A percentile compares a stretch with the other conserved stretches of the same genome.
These are phyloP conservation scores for Pulveroboletus frians DNA, from an alignment of 768 basidiomycete species.

Conservation along the genomic window DNA sequence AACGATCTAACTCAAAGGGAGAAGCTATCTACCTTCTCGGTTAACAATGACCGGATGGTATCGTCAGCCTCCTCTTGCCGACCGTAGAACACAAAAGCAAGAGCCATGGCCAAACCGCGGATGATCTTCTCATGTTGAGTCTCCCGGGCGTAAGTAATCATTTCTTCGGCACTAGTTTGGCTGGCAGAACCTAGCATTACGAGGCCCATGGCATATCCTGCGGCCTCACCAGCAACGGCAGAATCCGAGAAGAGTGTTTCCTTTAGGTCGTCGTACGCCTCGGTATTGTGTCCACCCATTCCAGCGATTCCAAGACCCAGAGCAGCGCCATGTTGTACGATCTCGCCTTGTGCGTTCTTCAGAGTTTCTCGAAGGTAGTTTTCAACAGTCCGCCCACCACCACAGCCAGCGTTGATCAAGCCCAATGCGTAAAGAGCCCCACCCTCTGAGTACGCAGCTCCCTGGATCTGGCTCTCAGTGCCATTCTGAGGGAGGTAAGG, in stretches of 20 bases:
- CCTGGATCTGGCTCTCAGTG: slow-evolving; percentile 69
- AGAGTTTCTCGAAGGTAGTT: slow-evolving; percentile 77
- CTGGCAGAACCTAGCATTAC: slow-evolving; percentile 96
- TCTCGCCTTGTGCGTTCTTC: slow-evolving; percentile 69
- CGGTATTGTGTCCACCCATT: slow-evolving; percentile 86
- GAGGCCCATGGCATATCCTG: slow-evolving; percentile 96
- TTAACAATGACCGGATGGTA: slow-evolving; percentile 70
- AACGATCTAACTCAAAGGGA: neutral
- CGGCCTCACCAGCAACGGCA: slow-evolving; percentile 92
- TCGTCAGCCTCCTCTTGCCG: slow-evolving; percentile 87
- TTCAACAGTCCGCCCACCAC: slow-evolving; percentile 61
- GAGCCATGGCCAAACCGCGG: slow-evolving; percentile 86
- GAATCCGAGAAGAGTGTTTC: slow-evolving; percentile 88
- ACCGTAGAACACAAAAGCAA: slow-evolving; percentile 90
- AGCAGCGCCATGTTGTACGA: slow-evolving; percentile 96
- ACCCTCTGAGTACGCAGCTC: slow-evolving; percentile 88
- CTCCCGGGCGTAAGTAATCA: slow-evolving; percentile 93
- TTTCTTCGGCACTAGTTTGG: slow-evolving; percentile 77
- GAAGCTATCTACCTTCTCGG: slow-evolving; percentile 66
- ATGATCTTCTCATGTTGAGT: slow-evolving; percentile 99
- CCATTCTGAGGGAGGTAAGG: slow-evolving; percentile 86
- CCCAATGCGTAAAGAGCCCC: slow-evolving; percentile 95
- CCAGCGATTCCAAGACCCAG: slow-evolving; percentile 94
- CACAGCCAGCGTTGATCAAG: slow-evolving; percentile 89
- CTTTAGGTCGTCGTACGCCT: slow-evolving; percentile 90